Conservation (phyloP, 139 green algal species). For the Pleodorina starrii region DNA sequence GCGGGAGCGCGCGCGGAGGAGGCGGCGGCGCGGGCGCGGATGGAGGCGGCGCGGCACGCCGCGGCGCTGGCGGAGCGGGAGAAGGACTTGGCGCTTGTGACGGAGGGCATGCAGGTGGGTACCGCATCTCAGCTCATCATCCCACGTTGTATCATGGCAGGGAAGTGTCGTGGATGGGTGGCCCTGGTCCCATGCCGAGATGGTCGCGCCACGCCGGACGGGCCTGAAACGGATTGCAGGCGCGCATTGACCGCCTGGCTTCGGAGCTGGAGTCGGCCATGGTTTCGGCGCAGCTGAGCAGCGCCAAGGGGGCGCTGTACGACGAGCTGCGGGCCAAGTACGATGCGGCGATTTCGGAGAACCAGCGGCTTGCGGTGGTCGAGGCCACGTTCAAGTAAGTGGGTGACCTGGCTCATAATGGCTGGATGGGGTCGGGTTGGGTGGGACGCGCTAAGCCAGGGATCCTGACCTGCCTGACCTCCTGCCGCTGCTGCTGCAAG, state of each 20-base stretch:
- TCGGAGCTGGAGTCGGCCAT: constrained; percentile 60
- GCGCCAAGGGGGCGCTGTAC: constrained; percentile 67
- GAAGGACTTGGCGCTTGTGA: constrained; percentile 50
- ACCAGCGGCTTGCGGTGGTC: constrained; percentile 55
- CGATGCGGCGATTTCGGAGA: constrained; percentile 54
- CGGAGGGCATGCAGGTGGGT: constrained; percentile 56
- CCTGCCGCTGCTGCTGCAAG: too few relatives aligned
- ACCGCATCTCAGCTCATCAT: too few relatives aligned
- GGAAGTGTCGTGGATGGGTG: too few relatives aligned
- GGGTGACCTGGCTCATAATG: too few relatives aligned
- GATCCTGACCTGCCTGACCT: too few relatives aligned
- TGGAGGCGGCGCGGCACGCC: constrained; percentile 24
- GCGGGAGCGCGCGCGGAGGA: constrained; percentile 48
- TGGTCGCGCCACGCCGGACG: too few relatives aligned
- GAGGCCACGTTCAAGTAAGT: constrained; percentile 46
- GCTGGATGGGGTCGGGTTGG: too few relatives aligned
- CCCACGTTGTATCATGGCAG: too few relatives aligned
- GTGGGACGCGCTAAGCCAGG: too few relatives aligned
- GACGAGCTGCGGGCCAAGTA: constrained; percentile 57
- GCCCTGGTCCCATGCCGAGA: too few relatives aligned
- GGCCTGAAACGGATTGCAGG: too few relatives aligned
- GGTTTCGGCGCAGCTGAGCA: constrained; percentile 55
- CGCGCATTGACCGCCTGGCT: constrained; percentile 57
- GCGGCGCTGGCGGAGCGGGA: constrained; percentile 64
- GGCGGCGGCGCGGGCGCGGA: constrained; percentile 28